Evolutionary conservation across 768 basidiomycete genomes (phyloP).

Genomic region (Boletus reticuloceps): DNA sequence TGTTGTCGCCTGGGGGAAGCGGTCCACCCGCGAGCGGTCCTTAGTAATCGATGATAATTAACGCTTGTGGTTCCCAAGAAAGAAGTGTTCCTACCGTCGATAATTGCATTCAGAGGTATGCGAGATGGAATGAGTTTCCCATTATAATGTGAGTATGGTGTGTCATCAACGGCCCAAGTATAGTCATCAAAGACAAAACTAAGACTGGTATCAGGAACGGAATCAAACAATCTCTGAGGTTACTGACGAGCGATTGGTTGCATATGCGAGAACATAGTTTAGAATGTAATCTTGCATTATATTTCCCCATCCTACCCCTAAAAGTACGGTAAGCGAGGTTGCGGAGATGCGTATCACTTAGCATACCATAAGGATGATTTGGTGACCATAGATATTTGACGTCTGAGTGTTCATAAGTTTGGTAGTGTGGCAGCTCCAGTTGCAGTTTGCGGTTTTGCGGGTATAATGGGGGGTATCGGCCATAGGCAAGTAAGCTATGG

Average conservation of each 20-base stretch:
- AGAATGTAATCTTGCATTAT: conserved; percentile 38
- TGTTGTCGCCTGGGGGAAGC: conserved; percentile 28
- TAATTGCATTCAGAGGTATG: conserved; percentile 36
- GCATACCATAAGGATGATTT: conserved; percentile 37
- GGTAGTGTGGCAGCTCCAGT: conserved; percentile 39
- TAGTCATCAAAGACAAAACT: conserved; percentile 44
- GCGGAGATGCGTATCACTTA: background rate
- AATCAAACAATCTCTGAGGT: background rate
- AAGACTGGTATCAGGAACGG: background rate
- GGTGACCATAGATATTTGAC: conserved; percentile 45
- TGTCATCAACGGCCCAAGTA: conserved; percentile 35
- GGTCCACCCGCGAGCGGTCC: conserved; percentile 40
- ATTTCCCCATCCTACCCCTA: conserved; percentile 38
- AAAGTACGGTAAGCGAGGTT: background rate
- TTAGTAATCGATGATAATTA: conserved; percentile 1
- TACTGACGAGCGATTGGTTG: conserved; percentile 34
- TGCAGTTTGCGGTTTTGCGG: conserved; percentile 36
- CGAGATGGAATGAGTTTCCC: conserved; percentile 35
- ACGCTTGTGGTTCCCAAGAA: background rate
- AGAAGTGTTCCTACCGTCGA: conserved; percentile 26
- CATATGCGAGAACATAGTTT: conserved; percentile 33
- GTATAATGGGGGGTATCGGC: conserved; percentile 40
- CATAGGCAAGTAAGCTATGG: conserved; percentile 9
- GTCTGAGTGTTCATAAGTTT: conserved; percentile 29
- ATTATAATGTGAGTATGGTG: conserved; percentile 34